Evolutionary conservation across 2,329 filamentous ascomycete species (phyloP), one percentile per base, ranked within the genome.

Genomic region (Aspergillus caelatus): DNA sequence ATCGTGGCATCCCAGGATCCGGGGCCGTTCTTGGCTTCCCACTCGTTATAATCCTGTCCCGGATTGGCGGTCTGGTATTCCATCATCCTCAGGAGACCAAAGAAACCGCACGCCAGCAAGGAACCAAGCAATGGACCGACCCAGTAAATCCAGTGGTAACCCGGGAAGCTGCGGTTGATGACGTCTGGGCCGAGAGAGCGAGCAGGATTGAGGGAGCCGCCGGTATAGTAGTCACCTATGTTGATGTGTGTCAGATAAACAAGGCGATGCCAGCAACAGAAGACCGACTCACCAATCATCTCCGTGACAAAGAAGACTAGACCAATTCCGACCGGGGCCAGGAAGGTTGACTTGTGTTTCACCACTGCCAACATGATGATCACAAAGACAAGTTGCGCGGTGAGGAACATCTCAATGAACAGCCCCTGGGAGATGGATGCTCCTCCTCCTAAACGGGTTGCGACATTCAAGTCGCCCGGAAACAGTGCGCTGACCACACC

Each of bases 301-400:
- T 87, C 82, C 0, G 81, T 80, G 50, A 92, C 84, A 74, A 93
- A 92, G 59, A 93, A 83, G 0, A 89, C 82, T 2, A 92, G 77
- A 1, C 91, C 91, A 68, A 93, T 91, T 14, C 88, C 89, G 4
- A 93, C 79, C 0, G 91, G 90, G 0, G 90, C 90, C 1, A 92
- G 78, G 72, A 84, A 91, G 0, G 90, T 93, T 2, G 87, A 86
- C 52, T 88, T 88, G 75, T 92, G 89, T 78, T 93, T 92, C 74
- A 92, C 89, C 4, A 87, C 86, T 0, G 89, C 89, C 52, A 92
- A 82, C 85, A 92, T 89, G 74, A 88, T 86, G 34, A 91, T 86
- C 3, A 88, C 85, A 59, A 91, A 80, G 9, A 90, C 84, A 11
- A 91, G 80, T 71, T 89, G 83, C 0, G 86, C 80, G 0, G 88